Base-by-base conservation (phyloP, 768 basidiomycete genomes). In the Amanita muscaria region DNA sequence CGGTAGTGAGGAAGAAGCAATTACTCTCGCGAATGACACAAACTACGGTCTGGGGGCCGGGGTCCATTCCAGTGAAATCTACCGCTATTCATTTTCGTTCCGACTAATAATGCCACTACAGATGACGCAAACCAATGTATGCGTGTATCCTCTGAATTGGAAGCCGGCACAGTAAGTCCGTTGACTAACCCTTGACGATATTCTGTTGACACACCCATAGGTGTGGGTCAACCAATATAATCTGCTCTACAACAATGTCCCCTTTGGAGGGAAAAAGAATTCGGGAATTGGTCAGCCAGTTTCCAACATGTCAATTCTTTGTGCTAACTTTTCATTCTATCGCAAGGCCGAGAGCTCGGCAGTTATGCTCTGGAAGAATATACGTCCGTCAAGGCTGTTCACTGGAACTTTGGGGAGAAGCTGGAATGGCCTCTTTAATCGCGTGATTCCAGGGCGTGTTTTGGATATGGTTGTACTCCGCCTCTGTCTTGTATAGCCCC, bases 211-310 rank as follows among this genome's bases (percentile, higher is more conserved):
- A 11, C 24, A 31, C 25, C 15, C 33, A 21, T 37, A 87, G 83
- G 83, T 90, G 32, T 96, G 92, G 91, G 76, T 92, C 48, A 97
- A 97, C 62, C 83, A 89, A 56, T 93, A 91, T 65, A 86, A 83
- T 56, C 32, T 85, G 10, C 61, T 94, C 45, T 76, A 77, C 64
- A 88, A 88, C 60, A 89, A 93, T 48, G 83, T 91, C 35, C 94
- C 94, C 1, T 97, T 97, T 56, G 93, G 94, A 29, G 94, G 93
- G 18, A 94, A 87, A 69, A 94, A 93, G 64, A 84, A 88, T 59
- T 88, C 85, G 33, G 91, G 91, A 42, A 80, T 88, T 56, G 83
- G 87, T 85, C 53, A 47, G 74, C 64, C 45, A 18, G 31, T 35
- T 19, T 33, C 11, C 8, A 25, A n/a, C 15, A n/a, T 9, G 16